Base-by-base conservation (phyloP, 2,329 filamentous ascomycete genomes). In the Ascochyta fabae region DNA sequence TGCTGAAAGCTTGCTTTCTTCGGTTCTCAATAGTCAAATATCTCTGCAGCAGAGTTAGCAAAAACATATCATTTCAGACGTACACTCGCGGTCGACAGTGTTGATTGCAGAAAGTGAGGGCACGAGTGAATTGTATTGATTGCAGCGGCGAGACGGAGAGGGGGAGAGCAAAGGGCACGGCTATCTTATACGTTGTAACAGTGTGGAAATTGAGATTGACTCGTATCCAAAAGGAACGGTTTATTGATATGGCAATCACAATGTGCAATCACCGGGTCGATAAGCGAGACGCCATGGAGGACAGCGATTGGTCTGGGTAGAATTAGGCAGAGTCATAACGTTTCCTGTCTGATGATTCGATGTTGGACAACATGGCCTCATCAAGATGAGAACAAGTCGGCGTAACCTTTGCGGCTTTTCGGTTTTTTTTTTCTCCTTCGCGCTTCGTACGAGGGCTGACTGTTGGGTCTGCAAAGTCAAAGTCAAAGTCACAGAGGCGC, bases 41-140 rank as follows among this genome's bases (percentile, higher is more conserved):
- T 62, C 49, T 60, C 62, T 65, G 61, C 61, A 59, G 60, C 64
- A 62, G 53, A 64, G 53, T 66, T 65, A 68, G 63, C 64, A 61
- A 68, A 66, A 68, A 63, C 49, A 65, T 46, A 64, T 59, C 52
- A 68, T 51, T 65, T 48, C 48, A 52, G 33, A 48, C 33, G 39
- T 23, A 39, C 35, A 46, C 16, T 10, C 9, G 8, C 27, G 12
- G 35, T 33, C 23, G 23, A 24, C 13, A n/a, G 22, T 31, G 6
- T 5, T 10, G 16, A 22, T 8, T 26, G 36, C 42, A 33, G 41
- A 39, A 27, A 33, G 47, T 46, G 53, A 45, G 19, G 31, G 26
- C 3, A 7, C 6, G 16, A 15, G 7, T 47, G 46, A 40, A 16
- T 26, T 6, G 24, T 8, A 26, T 26, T 4, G 24, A 19, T 8